Evolutionary conservation across 495 filamentous ascomycete species (phyloP).

Genomic region (Neurospora sp.): DNA sequence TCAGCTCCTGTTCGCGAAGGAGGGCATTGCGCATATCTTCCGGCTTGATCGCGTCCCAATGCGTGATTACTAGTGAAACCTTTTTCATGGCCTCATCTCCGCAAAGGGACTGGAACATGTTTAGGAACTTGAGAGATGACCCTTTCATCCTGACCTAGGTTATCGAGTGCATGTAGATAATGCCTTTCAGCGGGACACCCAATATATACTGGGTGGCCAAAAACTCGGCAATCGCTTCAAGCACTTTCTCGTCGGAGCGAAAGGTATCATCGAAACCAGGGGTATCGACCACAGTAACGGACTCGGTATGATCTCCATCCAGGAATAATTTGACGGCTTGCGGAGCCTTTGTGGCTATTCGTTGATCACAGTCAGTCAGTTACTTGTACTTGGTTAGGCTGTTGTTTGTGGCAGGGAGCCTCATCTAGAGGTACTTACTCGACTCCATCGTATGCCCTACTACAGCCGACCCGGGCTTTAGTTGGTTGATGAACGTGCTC

Average conservation of each 20-base stretch:
- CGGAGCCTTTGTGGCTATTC: background rate
- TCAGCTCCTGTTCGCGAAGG: constrained; percentile 21
- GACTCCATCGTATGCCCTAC: constrained; percentile 13
- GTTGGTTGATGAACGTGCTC: constrained; percentile 26
- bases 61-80: constrained; percentile 30
- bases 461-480: constrained; percentile 10
- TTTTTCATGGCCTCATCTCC: constrained; percentile 21
- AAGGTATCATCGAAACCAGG: constrained; percentile 32
- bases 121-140: constrained; percentile 16
- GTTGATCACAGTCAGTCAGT: background rate
- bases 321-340: constrained; percentile 9
- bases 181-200: constrained; percentile 19
- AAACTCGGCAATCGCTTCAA: constrained; percentile 22
- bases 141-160: constrained; percentile 26
- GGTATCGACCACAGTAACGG: constrained; percentile 25
- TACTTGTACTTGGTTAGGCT: background rate
- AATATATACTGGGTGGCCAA: constrained; percentile 20
- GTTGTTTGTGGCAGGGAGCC: background rate
- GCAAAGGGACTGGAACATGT: constrained; percentile 26
- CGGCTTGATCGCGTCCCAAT: constrained; percentile 22
- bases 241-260: constrained; percentile 21
- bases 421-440: constrained; percentile 6
- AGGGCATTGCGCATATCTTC: constrained; percentile 1
- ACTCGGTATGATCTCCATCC: constrained; percentile 3
- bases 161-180: constrained; percentile 34